phyloP scores from a whole-genome alignment of 2,329 filamentous ascomycete species.

The Amauroascus verrucosus region DNA sequence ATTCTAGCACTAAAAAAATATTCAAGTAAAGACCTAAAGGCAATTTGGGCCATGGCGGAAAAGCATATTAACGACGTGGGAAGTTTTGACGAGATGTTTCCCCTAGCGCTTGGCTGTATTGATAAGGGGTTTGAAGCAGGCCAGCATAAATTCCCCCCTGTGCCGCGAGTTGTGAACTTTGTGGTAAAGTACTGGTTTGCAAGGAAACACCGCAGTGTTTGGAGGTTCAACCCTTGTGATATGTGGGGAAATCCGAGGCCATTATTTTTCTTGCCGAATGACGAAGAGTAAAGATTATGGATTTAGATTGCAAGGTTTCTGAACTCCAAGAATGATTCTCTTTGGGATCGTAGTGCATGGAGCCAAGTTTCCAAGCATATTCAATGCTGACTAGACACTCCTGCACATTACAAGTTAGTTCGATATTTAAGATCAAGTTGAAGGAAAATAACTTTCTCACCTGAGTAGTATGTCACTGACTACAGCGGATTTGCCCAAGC shows the following conservation, averaged over 20 bases:
- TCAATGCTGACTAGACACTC: too few relatives aligned
- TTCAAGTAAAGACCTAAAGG: background rate
- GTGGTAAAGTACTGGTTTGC: background rate
- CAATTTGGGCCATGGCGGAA: background rate
- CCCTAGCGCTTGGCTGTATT: background rate
- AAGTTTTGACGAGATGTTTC: background rate
- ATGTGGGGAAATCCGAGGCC: background rate
- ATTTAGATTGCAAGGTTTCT: too few relatives aligned
- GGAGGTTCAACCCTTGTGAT: background rate
- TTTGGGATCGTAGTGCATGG: too few relatives aligned
- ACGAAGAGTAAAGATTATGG: background rate
- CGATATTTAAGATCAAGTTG: too few relatives aligned
- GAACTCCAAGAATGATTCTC: too few relatives aligned
- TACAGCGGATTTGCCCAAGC: too few relatives aligned
- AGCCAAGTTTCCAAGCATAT: too few relatives aligned
- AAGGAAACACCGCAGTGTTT: background rate
- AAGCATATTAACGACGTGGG: background rate
- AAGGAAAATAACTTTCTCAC: too few relatives aligned
- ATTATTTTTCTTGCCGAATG: background rate
- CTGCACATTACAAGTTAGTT: too few relatives aligned
- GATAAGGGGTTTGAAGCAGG: background rate
- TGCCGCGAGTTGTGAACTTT: background rate
- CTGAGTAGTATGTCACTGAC: too few relatives aligned
- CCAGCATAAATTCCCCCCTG: background rate
- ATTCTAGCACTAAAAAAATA: background rate